Evolutionary conservation across 805 yeast genomes (phyloP).

Genomic region (Starmerella floris): DNA sequence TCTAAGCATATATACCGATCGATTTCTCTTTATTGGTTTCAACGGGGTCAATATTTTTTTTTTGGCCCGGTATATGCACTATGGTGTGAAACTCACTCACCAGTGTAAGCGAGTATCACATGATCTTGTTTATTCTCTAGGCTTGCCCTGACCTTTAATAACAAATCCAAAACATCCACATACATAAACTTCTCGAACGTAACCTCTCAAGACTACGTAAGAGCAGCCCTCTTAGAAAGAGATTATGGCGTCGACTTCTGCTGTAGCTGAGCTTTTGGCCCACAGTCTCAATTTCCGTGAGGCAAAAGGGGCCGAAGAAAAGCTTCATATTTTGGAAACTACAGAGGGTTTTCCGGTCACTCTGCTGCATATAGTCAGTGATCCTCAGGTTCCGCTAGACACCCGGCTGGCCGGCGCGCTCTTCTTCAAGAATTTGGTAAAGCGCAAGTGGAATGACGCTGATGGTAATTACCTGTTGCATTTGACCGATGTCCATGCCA

Average conservation of each 20-base stretch:
- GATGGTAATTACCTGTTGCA: slow-evolving; percentile 64
- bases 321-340: slow-evolving; percentile 48
- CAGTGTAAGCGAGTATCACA: too few relatives aligned
- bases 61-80: too few relatives aligned
- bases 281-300: slow-evolving; percentile 22
- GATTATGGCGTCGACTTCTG: not conserved
- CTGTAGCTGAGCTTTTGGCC: slow-evolving; percentile 23
- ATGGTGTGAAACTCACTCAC: too few relatives aligned
- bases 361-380: slow-evolving; percentile 64
- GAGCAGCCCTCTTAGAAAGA: too few relatives aligned
- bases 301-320: slow-evolving; percentile 36
- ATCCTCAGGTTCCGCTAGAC: slow-evolving; percentile 37
- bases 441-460: slow-evolving; percentile 79
- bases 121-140: not conserved
- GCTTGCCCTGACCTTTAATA: not conserved
- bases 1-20: too few relatives aligned
- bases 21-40: too few relatives aligned
- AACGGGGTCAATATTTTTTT: too few relatives aligned
- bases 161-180: not conserved
- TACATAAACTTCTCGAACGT: too few relatives aligned
- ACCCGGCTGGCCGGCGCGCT: slow-evolving; percentile 78
- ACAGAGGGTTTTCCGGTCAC: slow-evolving; percentile 64
- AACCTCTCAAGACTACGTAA: too few relatives aligned
- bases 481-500: slow-evolving; percentile 44
- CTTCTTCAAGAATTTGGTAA: slow-evolving; percentile 76